Evolutionary conservation across 2,329 filamentous ascomycete genomes (phyloP).

Genomic region (Colletotrichum euphorbiae): DNA sequence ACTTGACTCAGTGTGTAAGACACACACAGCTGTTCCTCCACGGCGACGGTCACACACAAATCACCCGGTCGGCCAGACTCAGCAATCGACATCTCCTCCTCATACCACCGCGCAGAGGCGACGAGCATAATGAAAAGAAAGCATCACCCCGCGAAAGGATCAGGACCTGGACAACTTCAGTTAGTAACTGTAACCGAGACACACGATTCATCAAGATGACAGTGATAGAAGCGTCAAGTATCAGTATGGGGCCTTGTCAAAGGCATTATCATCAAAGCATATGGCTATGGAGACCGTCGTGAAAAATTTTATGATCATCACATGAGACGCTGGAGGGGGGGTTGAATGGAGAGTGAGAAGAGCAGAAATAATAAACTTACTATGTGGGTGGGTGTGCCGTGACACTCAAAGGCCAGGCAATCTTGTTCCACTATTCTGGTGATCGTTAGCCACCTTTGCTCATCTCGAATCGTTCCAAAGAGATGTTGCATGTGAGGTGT

Average conservation of each 20-base stretch:
- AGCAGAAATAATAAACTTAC: not conserved
- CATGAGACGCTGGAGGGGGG: constrained; percentile 21
- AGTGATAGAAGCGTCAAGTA: constrained; percentile 29
- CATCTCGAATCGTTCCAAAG: not conserved
- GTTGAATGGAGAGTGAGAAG: not conserved
- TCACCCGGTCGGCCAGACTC: no score
- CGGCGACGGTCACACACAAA: no score
- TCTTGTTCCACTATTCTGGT: not conserved
- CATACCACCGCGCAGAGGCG: constrained; percentile 5
- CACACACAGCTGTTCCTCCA: no score
- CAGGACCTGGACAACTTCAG: constrained; percentile 23
- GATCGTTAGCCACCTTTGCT: constrained; percentile 18
- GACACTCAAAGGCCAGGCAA: no score
- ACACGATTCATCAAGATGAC: constrained; percentile 26
- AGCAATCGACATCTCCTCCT: not conserved
- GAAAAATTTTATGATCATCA: constrained; percentile 42
- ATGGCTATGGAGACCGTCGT: constrained; percentile 43
- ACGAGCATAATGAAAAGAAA: constrained; percentile 19
- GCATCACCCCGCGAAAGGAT: not conserved
- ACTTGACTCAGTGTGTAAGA: no score
- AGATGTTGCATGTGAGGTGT: constrained; percentile 30
- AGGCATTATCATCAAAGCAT: constrained; percentile 42
- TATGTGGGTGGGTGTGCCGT: not conserved
- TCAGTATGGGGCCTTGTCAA: constrained; percentile 42
- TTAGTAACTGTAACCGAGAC: constrained; percentile 24